These are phyloP conservation scores for Tricholoma flavovirens DNA, from an alignment of 768 basidiomycete genomes.

Conservation along the genomic window DNA sequence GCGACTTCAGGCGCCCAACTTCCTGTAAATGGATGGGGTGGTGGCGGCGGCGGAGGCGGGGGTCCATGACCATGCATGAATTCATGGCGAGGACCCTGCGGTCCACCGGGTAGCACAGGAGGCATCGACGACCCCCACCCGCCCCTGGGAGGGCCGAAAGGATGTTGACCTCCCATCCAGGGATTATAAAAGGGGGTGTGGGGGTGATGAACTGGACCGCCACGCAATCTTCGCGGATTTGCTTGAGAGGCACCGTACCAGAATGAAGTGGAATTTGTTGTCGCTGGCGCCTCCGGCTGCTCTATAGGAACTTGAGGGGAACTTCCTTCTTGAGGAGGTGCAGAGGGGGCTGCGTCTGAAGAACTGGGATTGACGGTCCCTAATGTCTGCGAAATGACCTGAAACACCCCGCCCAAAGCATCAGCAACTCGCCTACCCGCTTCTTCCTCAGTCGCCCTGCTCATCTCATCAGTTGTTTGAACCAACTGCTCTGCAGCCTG, in stretches of 20 bases:
- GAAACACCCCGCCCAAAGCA: conserved; percentile 54
- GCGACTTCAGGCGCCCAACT: conserved; percentile 11
- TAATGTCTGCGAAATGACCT: conserved; percentile 38
- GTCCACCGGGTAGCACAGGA: conserved; percentile 8
- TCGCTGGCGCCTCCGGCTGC: background rate
- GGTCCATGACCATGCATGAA: conserved; percentile 6
- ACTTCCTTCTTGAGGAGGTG: background rate
- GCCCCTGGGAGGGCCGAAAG: background rate
- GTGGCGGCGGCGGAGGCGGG: conserved; percentile 9
- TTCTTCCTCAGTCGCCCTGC: conserved; percentile 53
- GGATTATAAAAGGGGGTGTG: background rate
- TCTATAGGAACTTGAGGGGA: background rate
- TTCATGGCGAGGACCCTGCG: conserved; percentile 9
- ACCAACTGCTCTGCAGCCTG: conserved; percentile 52
- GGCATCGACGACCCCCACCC: conserved; percentile 2
- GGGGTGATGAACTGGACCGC: background rate
- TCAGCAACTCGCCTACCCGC: conserved; percentile 60
- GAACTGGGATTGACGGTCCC: background rate
- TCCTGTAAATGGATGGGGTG: conserved; percentile 13
- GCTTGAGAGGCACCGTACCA: conserved; percentile 9
- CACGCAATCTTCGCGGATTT: background rate
- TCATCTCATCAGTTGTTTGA: conserved; percentile 41
- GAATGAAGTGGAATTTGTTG: conserved; percentile 13
- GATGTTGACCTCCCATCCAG: conserved; percentile 5
- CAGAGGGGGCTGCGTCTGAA: background rate